Percentiles rank a stretch among this genome's conserved stretches.
Evolutionary conservation across 331 rosid species (phyloP).

Genomic region (Dryas integrifolia): DNA sequence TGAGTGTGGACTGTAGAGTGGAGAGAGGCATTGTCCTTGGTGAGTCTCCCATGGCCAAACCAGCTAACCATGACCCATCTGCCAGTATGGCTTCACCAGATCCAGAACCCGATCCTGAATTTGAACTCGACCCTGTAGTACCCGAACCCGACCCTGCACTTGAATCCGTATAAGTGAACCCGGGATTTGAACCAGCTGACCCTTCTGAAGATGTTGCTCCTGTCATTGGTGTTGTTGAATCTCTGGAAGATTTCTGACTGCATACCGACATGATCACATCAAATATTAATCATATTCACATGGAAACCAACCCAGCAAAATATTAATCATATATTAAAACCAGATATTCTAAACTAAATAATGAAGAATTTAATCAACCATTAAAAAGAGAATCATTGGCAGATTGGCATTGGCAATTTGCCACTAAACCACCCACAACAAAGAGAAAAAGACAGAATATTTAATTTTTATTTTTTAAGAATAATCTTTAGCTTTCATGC

Average conservation of each 20-base stretch:
- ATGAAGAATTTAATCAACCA: conserved; percentile 1
- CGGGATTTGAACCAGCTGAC: conserved; percentile 31
- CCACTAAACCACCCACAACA: conserved; percentile 8
- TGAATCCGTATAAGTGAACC: conserved; percentile 31
- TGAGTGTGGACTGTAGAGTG: not conserved
- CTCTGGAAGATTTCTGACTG: conserved; percentile 83
- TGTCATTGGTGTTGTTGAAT: conserved; percentile 52
- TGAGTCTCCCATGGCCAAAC: conserved; percentile 92
- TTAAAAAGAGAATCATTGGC: conserved; percentile 46
- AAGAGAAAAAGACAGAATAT: not conserved
- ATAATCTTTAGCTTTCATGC: not conserved
- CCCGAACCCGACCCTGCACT: conserved; percentile 30
- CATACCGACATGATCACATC: conserved; percentile 25
- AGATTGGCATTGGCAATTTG: conserved; percentile 11
- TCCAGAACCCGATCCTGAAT: conserved; percentile 32
- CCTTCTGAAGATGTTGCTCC: conserved; percentile 45
- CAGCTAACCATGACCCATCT: conserved; percentile 96
- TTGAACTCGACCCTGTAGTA: conserved; percentile 25
- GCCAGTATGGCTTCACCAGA: conserved; percentile 65
- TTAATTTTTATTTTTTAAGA: not conserved
- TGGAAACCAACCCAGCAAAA: conserved; percentile 23
- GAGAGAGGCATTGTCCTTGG: conserved; percentile 30
- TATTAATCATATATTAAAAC: conserved; percentile 8
- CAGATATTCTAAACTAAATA: not conserved
- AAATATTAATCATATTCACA: conserved; percentile 14